A percentile compares a stretch with the other conserved stretches of the same genome.
Evolutionary conservation across 2,329 filamentous ascomycete genomes (phyloP).

Genomic region (Epichloe elymi): DNA sequence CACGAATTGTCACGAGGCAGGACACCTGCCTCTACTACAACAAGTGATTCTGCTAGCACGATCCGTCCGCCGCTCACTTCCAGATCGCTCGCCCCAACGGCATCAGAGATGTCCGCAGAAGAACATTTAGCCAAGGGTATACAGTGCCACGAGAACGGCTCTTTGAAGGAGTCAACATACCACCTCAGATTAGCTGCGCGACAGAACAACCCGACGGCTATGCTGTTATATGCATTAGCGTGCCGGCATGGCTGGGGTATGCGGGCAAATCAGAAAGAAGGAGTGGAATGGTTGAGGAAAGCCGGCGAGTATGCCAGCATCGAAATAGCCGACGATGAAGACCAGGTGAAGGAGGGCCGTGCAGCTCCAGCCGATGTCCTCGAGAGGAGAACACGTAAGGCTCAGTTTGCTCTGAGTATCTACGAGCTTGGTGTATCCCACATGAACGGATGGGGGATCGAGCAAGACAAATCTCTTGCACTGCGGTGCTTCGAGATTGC

Average conservation of each 20-base stretch:
- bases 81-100: conserved; percentile 36
- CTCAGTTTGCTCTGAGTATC: conserved; percentile 87
- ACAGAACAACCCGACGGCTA: conserved; percentile 77
- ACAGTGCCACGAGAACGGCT: conserved; percentile 74
- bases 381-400: conserved; percentile 72
- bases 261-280: conserved; percentile 80
- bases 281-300: conserved; percentile 81
- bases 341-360: conserved; percentile 49
- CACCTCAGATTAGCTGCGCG: conserved; percentile 82
- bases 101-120: conserved; percentile 64
- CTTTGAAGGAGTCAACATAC: conserved; percentile 87
- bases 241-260: conserved; percentile 97
- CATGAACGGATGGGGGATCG: conserved; percentile 96
- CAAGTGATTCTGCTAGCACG: conserved; percentile 43
- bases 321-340: conserved; percentile 74
- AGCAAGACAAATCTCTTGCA: conserved; percentile 79
- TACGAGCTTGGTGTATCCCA: conserved; percentile 95
- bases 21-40: conserved; percentile 34
- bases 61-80: conserved; percentile 28
- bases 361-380: conserved; percentile 39
- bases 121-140: conserved; percentile 87
- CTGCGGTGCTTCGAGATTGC: conserved; percentile 94
- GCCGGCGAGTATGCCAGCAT: conserved; percentile 74
- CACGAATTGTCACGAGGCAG: conserved; percentile 28
- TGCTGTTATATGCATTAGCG: conserved; percentile 90